These are phyloP conservation scores for Zopfia rhizophila DNA, from an alignment of 2,329 filamentous ascomycete species.

Conservation along the genomic window DNA sequence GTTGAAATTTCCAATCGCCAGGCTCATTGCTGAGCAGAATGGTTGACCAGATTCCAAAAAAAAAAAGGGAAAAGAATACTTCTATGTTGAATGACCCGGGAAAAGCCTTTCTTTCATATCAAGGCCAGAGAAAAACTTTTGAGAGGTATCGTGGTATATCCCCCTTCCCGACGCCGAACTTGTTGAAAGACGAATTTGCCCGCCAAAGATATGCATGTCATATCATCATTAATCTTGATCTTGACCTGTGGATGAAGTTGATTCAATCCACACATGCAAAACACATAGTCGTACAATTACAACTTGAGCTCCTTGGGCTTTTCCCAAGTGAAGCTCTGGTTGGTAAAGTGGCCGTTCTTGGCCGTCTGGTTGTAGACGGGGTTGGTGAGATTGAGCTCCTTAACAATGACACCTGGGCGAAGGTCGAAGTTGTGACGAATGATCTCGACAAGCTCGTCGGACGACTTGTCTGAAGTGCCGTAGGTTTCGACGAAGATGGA, in stretches of 20 bases:
- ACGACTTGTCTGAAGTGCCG: constrained; percentile 89
- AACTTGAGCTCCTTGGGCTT: constrained; percentile 94
- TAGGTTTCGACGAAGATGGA: constrained; percentile 98
- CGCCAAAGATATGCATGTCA: constrained; percentile 52
- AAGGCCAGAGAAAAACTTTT: constrained; percentile 45
- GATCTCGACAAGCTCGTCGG: constrained; percentile 93
- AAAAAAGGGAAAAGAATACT: too few relatives aligned
- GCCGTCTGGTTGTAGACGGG: constrained; percentile 99
- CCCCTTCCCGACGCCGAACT: constrained; percentile 51
- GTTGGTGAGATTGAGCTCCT: constrained; percentile 92
- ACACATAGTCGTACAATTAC: constrained; percentile 64
- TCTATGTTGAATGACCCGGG: constrained; percentile 36
- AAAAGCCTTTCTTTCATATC: constrained; percentile 35
- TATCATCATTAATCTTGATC: constrained; percentile 44
- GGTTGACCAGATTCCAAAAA: too few relatives aligned
- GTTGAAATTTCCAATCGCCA: too few relatives aligned
- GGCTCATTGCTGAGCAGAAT: too few relatives aligned
- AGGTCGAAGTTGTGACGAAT: constrained; percentile 97
- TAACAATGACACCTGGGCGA: constrained; percentile 97
- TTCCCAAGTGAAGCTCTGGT: constrained; percentile 98
- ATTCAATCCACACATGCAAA: constrained; percentile 51
- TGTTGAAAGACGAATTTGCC: constrained; percentile 53
- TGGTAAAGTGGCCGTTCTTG: constrained; percentile 99
- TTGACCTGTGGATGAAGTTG: constrained; percentile 53
- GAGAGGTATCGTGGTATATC: constrained; percentile 43